Conservation (phyloP, 257 asterid species). For the Lavandula angustifolia region DNA sequence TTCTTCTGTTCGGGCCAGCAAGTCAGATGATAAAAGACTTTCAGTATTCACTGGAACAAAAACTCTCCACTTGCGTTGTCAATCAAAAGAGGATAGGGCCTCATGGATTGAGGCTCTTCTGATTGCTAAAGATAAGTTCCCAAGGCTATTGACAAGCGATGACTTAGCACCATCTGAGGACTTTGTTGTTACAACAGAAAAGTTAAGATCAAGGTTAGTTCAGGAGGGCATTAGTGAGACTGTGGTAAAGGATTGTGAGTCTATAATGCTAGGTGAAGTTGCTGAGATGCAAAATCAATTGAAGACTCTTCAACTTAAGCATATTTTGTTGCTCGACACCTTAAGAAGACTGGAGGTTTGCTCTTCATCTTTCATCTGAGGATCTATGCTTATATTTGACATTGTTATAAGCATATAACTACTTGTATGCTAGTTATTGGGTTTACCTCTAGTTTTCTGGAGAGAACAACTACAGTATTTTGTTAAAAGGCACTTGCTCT, state of each 20-base stretch:
- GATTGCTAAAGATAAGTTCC: conserved; percentile 88
- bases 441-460: conserved; percentile 19
- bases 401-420: conserved; percentile 1
- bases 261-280: conserved; percentile 74
- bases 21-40: conserved; percentile 95
- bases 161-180: conserved; percentile 83
- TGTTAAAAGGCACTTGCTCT: conserved; percentile 17
- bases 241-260: conserved; percentile 77
- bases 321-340: conserved; percentile 81
- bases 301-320: conserved; percentile 83
- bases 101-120: conserved; percentile 93
- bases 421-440: conserved; percentile 19
- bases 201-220: conserved; percentile 60
- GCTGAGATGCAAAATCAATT: conserved; percentile 79
- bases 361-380: conserved; percentile 24
- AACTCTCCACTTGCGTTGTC: conserved; percentile 94
- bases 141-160: conserved; percentile 79
- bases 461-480: conserved; percentile 8
- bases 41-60: conserved; percentile 94
- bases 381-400: conserved; percentile 27
- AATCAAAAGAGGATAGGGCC: conserved; percentile 83
- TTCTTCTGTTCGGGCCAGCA: conserved; percentile 95
- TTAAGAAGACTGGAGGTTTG: conserved; percentile 88
- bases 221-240: conserved; percentile 81
- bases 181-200: conserved; percentile 81